Evolutionary conservation across 768 basidiomycete genomes (phyloP), one percentile per base, ranked within the genome.

Genomic region (Coprinellus micaceus): DNA sequence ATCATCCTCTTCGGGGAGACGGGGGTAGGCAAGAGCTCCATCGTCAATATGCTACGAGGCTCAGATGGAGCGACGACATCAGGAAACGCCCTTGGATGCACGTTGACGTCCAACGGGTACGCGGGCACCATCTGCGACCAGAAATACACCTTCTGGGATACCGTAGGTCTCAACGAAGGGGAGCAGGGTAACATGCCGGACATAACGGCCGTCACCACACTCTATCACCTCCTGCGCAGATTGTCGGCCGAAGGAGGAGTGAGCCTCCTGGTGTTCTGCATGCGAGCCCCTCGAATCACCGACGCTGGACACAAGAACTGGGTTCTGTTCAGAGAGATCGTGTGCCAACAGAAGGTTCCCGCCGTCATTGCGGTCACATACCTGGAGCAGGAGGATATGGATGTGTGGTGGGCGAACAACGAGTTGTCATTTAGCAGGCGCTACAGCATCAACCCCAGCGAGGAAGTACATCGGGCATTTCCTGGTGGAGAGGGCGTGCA

Each of bases 1-100:
- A 51, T 76, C 44, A 54, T 77, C 25, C 52, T 77, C 22, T 77
- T 76, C 36, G 76, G 75, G 0, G 73, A 74, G 56, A 68, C 71
- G 0, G 75, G 75, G 7, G 59, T 63, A 10, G 67, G 68, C n/a
- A 69, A 68, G 55, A 67, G 64, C 47, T 66, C 66, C 11, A 39
- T 66, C 17, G 67, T 77, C 54, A 72, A 74, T 60, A 69, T 74
- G 69, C 61, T 77, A 46, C 47, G 33, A 48, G 54, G 29, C 13
- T 62, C 19, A 17, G 53, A 54, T 0, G 49, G 69, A 33, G 70
- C 73, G 37, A 44, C 52, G 2, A 67, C 68, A 22, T 74, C 74
- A 2, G 66, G 68, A 47, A 61, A 61, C 45, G 70, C 67, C 10
- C 63, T 60, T 24, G 71, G 73, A 3, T 73, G 68, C 59, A 77